Conservation (phyloP, 2,329 filamentous ascomycete species). For the Tolypocladium guangdongense region DNA sequence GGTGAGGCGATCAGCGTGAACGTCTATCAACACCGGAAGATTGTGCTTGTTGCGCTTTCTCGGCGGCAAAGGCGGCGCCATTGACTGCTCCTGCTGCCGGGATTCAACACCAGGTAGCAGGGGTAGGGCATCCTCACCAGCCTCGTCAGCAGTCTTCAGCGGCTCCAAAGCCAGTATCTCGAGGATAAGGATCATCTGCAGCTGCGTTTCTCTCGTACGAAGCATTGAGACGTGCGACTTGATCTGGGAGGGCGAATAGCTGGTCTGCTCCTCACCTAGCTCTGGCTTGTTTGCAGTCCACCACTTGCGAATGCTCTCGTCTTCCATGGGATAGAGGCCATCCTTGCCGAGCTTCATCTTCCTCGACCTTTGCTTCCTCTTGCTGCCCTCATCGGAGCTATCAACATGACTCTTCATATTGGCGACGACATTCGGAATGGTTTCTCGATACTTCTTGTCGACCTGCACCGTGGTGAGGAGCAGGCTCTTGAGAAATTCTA, state of each 20-base stretch:
- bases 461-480: conserved; percentile 56
- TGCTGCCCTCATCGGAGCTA: conserved; percentile 37
- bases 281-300: conserved; percentile 51
- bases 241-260: conserved; percentile 38
- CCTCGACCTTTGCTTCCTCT: conserved; percentile 44
- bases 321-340: conserved; percentile 58
- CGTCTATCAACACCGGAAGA: conserved; percentile 54
- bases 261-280: conserved; percentile 35
- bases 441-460: conserved; percentile 72
- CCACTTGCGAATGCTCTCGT: conserved; percentile 55
- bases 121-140: conserved; percentile 35
- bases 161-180: conserved; percentile 64
- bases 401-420: conserved; percentile 45
- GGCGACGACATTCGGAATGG: conserved; percentile 49
- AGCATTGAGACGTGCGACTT: conserved; percentile 55
- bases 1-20: conserved; percentile 66
- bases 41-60: conserved; percentile 56
- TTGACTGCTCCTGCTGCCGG: conserved; percentile 13
- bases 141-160: conserved; percentile 28
- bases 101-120: conserved; percentile 26
- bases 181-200: conserved; percentile 70
- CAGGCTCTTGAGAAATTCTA: conserved; percentile 57
- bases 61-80: conserved; percentile 13
- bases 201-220: conserved; percentile 64
- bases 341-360: conserved; percentile 58